These are phyloP conservation scores for Amaranthus cruentus DNA, from an alignment of 148 eudicot genomes.

Conservation along the genomic window DNA sequence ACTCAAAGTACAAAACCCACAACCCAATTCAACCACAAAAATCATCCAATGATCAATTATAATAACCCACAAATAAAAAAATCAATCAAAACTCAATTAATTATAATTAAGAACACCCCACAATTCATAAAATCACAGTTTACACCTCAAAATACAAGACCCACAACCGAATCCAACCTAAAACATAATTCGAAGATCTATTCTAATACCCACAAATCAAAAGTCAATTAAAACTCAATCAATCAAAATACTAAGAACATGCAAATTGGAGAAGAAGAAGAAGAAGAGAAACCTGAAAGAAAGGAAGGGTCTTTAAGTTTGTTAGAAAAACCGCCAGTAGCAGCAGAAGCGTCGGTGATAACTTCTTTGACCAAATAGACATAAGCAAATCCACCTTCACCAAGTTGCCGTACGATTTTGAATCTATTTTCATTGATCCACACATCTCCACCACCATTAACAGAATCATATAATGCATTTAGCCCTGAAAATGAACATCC, in stretches of 20 bases:
- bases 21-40: no score
- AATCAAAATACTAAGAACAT: background rate
- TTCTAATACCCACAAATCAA: slow-evolving; percentile 9
- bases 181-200: no score
- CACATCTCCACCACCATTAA: slow-evolving; percentile 81
- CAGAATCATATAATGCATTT: slow-evolving; percentile 84
- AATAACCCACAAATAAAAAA: no score
- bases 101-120: no score
- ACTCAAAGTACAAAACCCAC: no score
- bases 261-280: no score
- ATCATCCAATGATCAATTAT: no score
- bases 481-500: slow-evolving; percentile 96
- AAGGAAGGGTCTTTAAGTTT: slow-evolving; percentile 80
- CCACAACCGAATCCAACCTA: no score
- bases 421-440: slow-evolving; percentile 97
- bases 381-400: slow-evolving; percentile 92
- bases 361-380: slow-evolving; percentile 92
- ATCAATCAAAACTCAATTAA: no score
- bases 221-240: background rate
- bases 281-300: slow-evolving; percentile 50
- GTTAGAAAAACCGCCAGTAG: slow-evolving; percentile 34
- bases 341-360: slow-evolving; percentile 42
- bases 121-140: no score
- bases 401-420: slow-evolving; percentile 70
- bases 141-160: no score